These are phyloP conservation scores for Sporothrix schenckii DNA, from an alignment of 2,329 filamentous ascomycete genomes.

Conservation along the genomic window DNA sequence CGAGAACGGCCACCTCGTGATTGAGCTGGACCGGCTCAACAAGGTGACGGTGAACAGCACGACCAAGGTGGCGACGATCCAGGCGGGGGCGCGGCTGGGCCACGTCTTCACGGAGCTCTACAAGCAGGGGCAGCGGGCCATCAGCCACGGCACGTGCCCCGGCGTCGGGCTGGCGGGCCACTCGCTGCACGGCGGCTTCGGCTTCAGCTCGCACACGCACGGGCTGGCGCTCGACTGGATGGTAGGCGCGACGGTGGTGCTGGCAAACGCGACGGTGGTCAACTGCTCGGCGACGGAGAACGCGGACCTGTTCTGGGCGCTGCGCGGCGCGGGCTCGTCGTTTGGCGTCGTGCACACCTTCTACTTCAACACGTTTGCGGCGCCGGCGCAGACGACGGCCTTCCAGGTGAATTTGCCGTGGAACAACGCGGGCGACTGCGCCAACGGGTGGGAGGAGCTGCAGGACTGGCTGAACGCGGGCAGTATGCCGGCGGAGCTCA, in stretches of 20 bases:
- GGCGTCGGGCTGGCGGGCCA: constrained; percentile 50
- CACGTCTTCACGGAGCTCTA: constrained; percentile 49
- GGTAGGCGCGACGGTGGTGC: constrained; percentile 44
- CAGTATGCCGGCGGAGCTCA: constrained; percentile 40
- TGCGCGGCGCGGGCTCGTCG: constrained; percentile 49
- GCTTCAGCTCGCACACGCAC: constrained; percentile 45
- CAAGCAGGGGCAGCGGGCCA: constrained; percentile 46
- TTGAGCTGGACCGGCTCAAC: constrained; percentile 53
- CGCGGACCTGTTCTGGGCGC: constrained; percentile 49
- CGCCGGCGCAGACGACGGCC: constrained; percentile 42
- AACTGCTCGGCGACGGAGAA: constrained; percentile 43
- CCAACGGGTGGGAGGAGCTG: constrained; percentile 37
- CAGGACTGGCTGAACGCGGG: constrained; percentile 39
- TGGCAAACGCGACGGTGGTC: constrained; percentile 44
- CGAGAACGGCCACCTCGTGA: constrained; percentile 52
- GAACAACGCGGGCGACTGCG: constrained; percentile 37
- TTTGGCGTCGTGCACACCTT: constrained; percentile 49
- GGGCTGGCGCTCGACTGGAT: constrained; percentile 46
- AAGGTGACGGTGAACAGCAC: constrained; percentile 47
- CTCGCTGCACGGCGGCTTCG: constrained; percentile 48
- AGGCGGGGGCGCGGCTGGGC: constrained; percentile 56
- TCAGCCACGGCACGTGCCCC: constrained; percentile 58
- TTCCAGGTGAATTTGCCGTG: constrained; percentile 40
- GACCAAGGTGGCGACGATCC: constrained; percentile 49
- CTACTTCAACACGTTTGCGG: constrained; percentile 47